Percentiles rank a stretch among this genome's conserved stretches.
phyloP scores from a whole-genome alignment of 306 rosid genomes.

The Cucumis melo region DNA sequence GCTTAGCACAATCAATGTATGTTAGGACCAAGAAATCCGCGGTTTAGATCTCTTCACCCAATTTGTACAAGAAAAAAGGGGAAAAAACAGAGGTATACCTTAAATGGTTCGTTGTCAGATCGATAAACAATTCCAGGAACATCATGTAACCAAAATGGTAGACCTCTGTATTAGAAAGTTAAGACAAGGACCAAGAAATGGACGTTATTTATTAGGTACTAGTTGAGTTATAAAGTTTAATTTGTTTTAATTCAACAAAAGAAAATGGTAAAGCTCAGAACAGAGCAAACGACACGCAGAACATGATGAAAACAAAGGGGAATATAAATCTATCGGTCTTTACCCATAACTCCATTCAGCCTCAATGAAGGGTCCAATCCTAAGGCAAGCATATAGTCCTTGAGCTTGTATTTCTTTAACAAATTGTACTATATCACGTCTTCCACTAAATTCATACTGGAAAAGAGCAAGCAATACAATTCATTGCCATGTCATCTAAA shows the following conservation, averaged over 20 bases:
- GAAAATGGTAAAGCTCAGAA: too few relatives aligned
- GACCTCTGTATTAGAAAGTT: conserved; percentile 36
- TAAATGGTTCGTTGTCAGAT: conserved; percentile 61
- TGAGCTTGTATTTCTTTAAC: conserved; percentile 63
- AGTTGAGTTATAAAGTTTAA: not conserved
- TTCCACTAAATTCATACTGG: conserved; percentile 64
- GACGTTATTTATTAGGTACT: not conserved
- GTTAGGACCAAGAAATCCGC: too few relatives aligned
- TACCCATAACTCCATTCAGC: conserved; percentile 81
- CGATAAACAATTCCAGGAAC: conserved; percentile 60
- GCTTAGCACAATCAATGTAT: too few relatives aligned
- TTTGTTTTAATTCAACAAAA: not conserved
- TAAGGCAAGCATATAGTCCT: conserved; percentile 55
- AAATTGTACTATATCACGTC: conserved; percentile 48
- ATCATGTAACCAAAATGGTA: conserved; percentile 71
- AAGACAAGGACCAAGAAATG: not conserved
- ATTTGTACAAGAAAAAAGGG: too few relatives aligned
- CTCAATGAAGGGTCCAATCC: conserved; percentile 89
- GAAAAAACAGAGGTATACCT: conserved; percentile 23
- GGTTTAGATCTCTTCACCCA: too few relatives aligned
- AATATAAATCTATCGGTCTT: too few relatives aligned
- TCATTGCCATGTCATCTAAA: not conserved
- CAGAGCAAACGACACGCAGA: too few relatives aligned
- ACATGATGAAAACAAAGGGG: too few relatives aligned
- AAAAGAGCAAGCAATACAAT: not conserved